phyloP scores from a whole-genome alignment of 2,329 filamentous ascomycete species.

The Emergomyces orientalis region DNA sequence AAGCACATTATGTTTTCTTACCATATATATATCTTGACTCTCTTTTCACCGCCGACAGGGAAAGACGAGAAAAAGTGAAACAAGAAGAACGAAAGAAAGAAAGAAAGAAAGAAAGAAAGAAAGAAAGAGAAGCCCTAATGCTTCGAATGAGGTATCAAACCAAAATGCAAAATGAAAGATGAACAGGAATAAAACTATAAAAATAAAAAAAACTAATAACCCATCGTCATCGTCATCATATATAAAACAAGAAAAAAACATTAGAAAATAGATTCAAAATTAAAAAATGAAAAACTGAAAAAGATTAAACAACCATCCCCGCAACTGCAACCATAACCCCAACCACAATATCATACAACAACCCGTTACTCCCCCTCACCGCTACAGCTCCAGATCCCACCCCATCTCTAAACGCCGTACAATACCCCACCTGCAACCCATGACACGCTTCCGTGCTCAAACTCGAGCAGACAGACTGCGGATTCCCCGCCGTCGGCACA shows the following conservation, averaged over 20 bases:
- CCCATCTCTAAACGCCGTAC: conserved; percentile 30
- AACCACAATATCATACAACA: conserved; percentile 33
- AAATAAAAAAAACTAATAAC: background rate
- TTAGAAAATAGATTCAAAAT: background rate
- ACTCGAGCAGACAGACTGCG: conserved; percentile 38
- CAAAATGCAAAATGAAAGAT: background rate
- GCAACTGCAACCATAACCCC: conserved; percentile 39
- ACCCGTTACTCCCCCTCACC: conserved; percentile 19
- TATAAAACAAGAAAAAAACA: background rate
- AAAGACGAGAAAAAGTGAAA: background rate
- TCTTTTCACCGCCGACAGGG: background rate
- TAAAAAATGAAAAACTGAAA: conserved; percentile 6
- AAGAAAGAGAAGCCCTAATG: no score
- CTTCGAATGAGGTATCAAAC: background rate
- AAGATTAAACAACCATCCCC: conserved; percentile 29
- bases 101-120: background rate
- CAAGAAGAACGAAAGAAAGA: background rate
- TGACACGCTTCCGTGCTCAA: conserved; percentile 41
- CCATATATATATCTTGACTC: background rate
- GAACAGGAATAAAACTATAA: background rate
- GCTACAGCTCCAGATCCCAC: conserved; percentile 17
- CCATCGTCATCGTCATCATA: background rate
- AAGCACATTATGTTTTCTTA: no score
- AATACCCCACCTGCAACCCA: conserved; percentile 40
- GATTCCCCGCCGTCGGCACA: conserved; percentile 31